Evolutionary conservation across 2,329 filamentous ascomycete genomes (phyloP), one percentile per base, ranked within the genome.

Genomic region (Ploettnerulaceae sp.): DNA sequence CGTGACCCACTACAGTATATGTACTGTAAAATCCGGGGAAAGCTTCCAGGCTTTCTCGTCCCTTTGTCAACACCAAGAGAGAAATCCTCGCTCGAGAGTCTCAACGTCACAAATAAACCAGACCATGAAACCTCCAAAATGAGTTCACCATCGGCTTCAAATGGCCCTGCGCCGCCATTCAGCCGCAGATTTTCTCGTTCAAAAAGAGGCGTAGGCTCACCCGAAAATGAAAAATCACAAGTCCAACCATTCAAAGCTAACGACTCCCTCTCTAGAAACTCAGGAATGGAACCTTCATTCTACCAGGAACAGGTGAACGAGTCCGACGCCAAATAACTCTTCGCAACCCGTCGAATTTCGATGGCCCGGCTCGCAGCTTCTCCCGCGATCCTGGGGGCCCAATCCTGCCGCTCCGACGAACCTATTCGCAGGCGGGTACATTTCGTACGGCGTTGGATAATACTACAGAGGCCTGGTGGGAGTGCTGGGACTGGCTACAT

Each of bases 241-340:
- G n/a, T n/a, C n/a, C n/a, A n/a, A 31, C 32, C 36, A 11, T 28
- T 42, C 9, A 6, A 22, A 39, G 33, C 44, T 51, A 44, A 47
- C 43, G 3, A 15, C 21, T 51, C 18, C n/a, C 20, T 6, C 14
- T 31, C 50, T 37, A 83, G 79, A 81, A 89, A 75, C 74, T 94
- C 51, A 83, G 85, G 56, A 86, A 91, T 64, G 87, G 87, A 55
- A 93, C 88, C 34, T 89, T 94, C 65, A 85, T 97, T 57, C 77
- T 95, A 45, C 89, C 91, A 6, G 74, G 77, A 49, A 96, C 89
- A 2, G 90, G 91, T 60, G 86, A 95, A 67, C 86, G 89, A 54
- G 78, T 89, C 36, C 84, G 82, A 61, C 85, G 86, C 52, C 77
- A 84, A 52, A 89, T 95, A 58, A 91, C 84, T 17, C 73, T 95